Evolutionary conservation across 202 grass and related monocot genomes (phyloP).

Genomic region (Zoysia matrella): DNA sequence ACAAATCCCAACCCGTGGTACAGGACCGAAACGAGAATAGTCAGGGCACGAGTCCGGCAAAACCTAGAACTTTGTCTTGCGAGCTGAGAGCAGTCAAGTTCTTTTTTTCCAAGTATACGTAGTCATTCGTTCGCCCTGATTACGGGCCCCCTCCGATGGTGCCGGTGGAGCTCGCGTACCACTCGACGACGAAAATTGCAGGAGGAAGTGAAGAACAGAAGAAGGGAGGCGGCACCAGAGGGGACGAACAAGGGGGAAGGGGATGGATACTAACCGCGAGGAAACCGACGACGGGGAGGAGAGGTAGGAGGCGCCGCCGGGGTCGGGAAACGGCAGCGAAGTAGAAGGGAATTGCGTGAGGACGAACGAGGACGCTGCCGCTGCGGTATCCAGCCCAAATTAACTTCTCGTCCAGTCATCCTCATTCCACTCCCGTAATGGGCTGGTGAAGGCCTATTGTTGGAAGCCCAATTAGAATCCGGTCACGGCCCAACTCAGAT

Average conservation of each 20-base stretch:
- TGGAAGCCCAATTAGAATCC: not conserved
- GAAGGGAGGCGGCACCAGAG: not conserved
- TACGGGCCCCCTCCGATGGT: not conserved
- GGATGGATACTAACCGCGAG: constrained; percentile 13
- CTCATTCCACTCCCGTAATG: not conserved
- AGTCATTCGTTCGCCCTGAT: not conserved
- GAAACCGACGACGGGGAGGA: not conserved
- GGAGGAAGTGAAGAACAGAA: not conserved
- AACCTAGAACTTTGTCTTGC: not conserved
- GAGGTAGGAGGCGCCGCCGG: constrained; percentile 27
- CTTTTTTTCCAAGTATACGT: not conserved
- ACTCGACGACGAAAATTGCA: not conserved
- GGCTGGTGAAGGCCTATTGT: not conserved
- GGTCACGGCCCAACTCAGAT: not conserved
- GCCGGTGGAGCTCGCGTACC: not conserved
- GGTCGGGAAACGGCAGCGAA: constrained; percentile 14
- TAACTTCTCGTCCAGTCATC: not conserved
- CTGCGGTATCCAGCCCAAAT: not conserved
- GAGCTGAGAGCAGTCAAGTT: not conserved
- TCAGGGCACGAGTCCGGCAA: not conserved
- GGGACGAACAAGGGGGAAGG: not conserved
- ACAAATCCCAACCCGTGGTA: not conserved
- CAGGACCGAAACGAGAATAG: not conserved
- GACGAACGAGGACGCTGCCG: not conserved
- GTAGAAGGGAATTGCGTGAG: not conserved